These are phyloP conservation scores for Fremontodendron californicum DNA, from an alignment of 345 rosid species.

Conservation along the genomic window DNA sequence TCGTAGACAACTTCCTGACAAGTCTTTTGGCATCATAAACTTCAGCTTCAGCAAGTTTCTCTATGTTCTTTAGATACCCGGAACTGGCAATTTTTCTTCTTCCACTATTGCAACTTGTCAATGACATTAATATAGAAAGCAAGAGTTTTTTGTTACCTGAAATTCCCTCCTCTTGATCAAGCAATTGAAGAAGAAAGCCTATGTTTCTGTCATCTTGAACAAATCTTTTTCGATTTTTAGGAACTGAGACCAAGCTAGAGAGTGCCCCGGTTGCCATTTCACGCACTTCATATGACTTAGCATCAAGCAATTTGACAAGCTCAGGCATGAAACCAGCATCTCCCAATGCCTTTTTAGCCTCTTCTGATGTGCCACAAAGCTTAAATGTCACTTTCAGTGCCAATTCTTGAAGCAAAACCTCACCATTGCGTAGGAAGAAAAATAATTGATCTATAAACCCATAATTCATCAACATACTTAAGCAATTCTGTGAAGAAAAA, in stretches of 20 bases:
- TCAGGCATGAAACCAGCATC: slow-evolving; percentile 84
- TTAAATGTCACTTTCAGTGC: slow-evolving; percentile 62
- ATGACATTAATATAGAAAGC: slow-evolving; percentile 62
- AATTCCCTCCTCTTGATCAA: slow-evolving; percentile 57
- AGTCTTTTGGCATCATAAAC: slow-evolving; percentile 81
- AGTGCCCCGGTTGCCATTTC: slow-evolving; percentile 79
- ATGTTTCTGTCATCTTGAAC: slow-evolving; percentile 64
- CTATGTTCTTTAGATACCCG: slow-evolving; percentile 74
- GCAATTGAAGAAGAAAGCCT: slow-evolving; percentile 53
- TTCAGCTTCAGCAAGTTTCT: slow-evolving; percentile 79
- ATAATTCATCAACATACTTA: slow-evolving; percentile 40
- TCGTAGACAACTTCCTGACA: slow-evolving; percentile 67
- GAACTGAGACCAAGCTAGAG: slow-evolving; percentile 47
- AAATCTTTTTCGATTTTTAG: slow-evolving; percentile 66
- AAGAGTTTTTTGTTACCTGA: slow-evolving; percentile 53
- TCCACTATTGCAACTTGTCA: slow-evolving; percentile 66
- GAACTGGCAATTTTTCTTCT: slow-evolving; percentile 77
- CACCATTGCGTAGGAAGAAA: slow-evolving; percentile 55
- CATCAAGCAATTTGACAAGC: slow-evolving; percentile 63
- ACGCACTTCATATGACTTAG: slow-evolving; percentile 69
- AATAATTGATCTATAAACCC: slow-evolving; percentile 61
- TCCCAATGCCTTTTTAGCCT: slow-evolving; percentile 63
- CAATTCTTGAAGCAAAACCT: slow-evolving; percentile 69
- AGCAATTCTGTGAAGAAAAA: slow-evolving; percentile 43
- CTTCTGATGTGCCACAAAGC: slow-evolving; percentile 64